Evolutionary conservation across 139 green algal genomes (phyloP).

Genomic region (Edaphochlamys debaryana): DNA sequence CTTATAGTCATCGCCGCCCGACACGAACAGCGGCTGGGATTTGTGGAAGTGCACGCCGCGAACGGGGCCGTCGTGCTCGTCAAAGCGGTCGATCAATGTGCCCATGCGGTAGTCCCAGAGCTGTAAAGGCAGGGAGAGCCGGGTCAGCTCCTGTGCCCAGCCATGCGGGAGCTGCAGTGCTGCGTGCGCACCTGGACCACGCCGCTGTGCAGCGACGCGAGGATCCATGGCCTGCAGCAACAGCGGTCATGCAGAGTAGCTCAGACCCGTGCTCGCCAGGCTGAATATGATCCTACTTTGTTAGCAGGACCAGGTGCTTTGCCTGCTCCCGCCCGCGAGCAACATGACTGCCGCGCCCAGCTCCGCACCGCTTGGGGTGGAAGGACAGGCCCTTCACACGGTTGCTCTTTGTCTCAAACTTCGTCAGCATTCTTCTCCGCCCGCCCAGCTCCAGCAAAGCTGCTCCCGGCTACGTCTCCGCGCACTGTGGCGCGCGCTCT

Average conservation of each 20-base stretch:
- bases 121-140: slow-evolving; percentile 60
- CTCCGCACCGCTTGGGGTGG: slow-evolving; percentile 94
- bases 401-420: slow-evolving; percentile 98
- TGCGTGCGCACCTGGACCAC: slow-evolving; percentile 90
- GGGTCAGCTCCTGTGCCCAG: too few species aligned
- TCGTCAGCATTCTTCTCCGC: slow-evolving; percentile 82
- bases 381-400: slow-evolving; percentile 98
- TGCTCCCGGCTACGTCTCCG: too few species aligned
- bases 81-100: slow-evolving; percentile 99
- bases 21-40: slow-evolving; percentile 98
- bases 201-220: slow-evolving; percentile 97
- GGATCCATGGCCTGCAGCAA: slow-evolving; percentile 93
- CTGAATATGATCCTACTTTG: too few species aligned
- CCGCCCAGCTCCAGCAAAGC: too few species aligned
- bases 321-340: too few species aligned
- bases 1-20: slow-evolving; percentile 89
- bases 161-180: too few species aligned
- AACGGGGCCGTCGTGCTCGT: slow-evolving; percentile 99
- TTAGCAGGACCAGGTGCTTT: too few species aligned
- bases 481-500: too few species aligned
- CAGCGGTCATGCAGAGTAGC: background rate
- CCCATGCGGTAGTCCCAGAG: slow-evolving; percentile 99
- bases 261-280: too few species aligned
- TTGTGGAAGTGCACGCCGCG: slow-evolving; percentile 97
- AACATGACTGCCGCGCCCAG: too few species aligned